phyloP scores from a whole-genome alignment of 768 basidiomycete genomes.

The Boletus subcaerulescens region DNA sequence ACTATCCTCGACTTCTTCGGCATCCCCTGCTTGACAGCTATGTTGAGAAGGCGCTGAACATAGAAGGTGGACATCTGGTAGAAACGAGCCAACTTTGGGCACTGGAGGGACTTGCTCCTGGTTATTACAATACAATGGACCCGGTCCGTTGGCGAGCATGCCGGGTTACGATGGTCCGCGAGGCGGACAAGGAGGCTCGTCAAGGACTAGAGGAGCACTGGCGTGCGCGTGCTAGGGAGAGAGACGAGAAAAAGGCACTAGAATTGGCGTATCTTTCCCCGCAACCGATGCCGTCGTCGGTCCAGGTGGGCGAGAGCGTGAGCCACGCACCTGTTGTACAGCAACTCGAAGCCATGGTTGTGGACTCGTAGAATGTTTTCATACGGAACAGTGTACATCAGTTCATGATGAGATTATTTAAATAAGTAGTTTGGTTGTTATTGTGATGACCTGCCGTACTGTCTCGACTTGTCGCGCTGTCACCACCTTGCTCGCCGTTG shows the following conservation, averaged over 20 bases:
- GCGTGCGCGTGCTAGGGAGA: conserved; percentile 30
- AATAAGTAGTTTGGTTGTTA: conserved; percentile 13
- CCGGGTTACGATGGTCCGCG: conserved; percentile 57
- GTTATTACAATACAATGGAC: conserved; percentile 67
- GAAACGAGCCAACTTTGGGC: conserved; percentile 60
- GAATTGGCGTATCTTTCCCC: conserved; percentile 15
- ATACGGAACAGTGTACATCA: too few relatives aligned
- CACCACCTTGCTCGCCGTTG: conserved; percentile 9
- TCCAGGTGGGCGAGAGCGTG: background rate
- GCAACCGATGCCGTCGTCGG: conserved; percentile 1
- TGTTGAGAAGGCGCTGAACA: conserved; percentile 39
- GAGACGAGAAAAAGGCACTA: conserved; percentile 20
- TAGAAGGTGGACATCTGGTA: conserved; percentile 36
- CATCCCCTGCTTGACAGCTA: conserved; percentile 55
- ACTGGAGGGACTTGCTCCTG: conserved; percentile 67
- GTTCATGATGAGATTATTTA: background rate
- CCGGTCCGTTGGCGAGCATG: conserved; percentile 54
- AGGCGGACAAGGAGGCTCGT: conserved; percentile 52
- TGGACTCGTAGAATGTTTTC: conserved; percentile 8
- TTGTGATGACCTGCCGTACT: conserved; percentile 23
- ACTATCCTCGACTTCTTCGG: conserved; percentile 68
- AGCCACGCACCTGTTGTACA: background rate
- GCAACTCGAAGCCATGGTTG: conserved; percentile 15
- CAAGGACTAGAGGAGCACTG: conserved; percentile 41
- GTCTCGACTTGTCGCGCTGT: conserved; percentile 5